A percentile compares a stretch with the other conserved stretches of the same genome.
phyloP scores from a whole-genome alignment of 2,329 filamentous ascomycete species.

The Dendryphion nanum region DNA sequence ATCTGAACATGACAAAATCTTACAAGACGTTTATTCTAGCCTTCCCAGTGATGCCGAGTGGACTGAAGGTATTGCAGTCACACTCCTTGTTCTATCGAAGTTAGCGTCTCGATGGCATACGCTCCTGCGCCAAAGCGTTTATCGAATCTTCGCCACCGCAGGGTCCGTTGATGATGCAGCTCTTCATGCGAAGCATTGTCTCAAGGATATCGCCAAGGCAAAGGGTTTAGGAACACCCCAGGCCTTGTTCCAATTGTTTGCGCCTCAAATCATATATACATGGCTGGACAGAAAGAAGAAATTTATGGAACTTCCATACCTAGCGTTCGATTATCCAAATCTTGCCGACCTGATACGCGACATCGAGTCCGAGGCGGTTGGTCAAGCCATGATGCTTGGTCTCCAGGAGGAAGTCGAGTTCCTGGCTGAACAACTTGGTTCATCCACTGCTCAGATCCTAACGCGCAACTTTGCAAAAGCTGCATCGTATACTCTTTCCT shows the following conservation, averaged over 20 bases:
- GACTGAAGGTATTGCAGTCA: conserved; percentile 80
- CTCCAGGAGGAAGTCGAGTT: conserved; percentile 63
- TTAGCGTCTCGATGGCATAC: conserved; percentile 84
- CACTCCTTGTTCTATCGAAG: conserved; percentile 71
- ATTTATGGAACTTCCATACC: conserved; percentile 66
- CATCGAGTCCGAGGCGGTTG: conserved; percentile 74
- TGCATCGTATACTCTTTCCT: conserved; percentile 79
- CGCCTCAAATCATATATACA: conserved; percentile 84
- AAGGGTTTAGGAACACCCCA: conserved; percentile 65
- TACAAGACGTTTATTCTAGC: conserved; percentile 76
- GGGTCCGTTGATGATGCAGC: conserved; percentile 66
- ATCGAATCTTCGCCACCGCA: conserved; percentile 90
- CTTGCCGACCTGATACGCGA: conserved; percentile 68
- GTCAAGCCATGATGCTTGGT: conserved; percentile 78
- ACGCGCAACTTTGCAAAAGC: conserved; percentile 71
- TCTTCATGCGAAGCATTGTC: conserved; percentile 70
- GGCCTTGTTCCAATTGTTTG: conserved; percentile 78
- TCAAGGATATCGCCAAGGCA: conserved; percentile 63
- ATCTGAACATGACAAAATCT: conserved; percentile 77
- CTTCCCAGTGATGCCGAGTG: conserved; percentile 72
- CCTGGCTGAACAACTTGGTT: conserved; percentile 52
- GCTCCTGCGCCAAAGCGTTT: conserved; percentile 80
- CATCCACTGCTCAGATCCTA: conserved; percentile 38
- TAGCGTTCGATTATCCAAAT: conserved; percentile 76
- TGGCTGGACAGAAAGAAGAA: conserved; percentile 71